Conservation (phyloP, 495 filamentous ascomycete species). For the Aspergillus mulundensis region DNA sequence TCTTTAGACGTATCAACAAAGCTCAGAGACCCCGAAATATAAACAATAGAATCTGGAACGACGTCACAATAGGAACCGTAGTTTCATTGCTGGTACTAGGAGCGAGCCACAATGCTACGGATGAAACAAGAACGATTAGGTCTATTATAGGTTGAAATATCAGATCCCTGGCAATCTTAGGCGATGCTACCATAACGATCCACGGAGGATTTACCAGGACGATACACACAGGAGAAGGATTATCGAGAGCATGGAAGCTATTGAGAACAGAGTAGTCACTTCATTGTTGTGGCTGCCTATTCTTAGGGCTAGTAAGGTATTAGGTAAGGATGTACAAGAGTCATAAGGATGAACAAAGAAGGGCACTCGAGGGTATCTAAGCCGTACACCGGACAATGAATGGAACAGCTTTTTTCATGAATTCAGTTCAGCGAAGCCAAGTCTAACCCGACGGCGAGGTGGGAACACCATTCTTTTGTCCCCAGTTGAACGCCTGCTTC, state of each 20-base stretch:
- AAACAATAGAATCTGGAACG: not conserved
- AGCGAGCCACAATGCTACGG: no score
- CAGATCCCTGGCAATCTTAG: not conserved
- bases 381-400: constrained; percentile 19
- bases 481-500: constrained; percentile 43
- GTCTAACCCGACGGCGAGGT: constrained; percentile 1
- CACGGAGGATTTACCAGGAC: no score
- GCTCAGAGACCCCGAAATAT: not conserved
- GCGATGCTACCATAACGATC: no score
- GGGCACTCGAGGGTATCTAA: constrained; percentile 20
- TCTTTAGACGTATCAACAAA: not conserved
- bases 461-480: constrained; percentile 39
- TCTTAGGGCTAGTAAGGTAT: constrained; percentile 7
- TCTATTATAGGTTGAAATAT: not conserved
- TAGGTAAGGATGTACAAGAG: constrained; percentile 6
- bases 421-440: constrained; percentile 1
- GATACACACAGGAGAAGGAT: no score
- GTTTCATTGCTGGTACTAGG: not conserved
- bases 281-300: not conserved
- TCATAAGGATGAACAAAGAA: constrained; percentile 17
- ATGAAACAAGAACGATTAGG: no score
- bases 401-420: constrained; percentile 5
- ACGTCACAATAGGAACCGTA: not conserved
- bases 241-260: not conserved
- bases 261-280: not conserved